Base-by-base conservation (phyloP, 2,329 filamentous ascomycete species). In the Diaporthe humulicola region DNA sequence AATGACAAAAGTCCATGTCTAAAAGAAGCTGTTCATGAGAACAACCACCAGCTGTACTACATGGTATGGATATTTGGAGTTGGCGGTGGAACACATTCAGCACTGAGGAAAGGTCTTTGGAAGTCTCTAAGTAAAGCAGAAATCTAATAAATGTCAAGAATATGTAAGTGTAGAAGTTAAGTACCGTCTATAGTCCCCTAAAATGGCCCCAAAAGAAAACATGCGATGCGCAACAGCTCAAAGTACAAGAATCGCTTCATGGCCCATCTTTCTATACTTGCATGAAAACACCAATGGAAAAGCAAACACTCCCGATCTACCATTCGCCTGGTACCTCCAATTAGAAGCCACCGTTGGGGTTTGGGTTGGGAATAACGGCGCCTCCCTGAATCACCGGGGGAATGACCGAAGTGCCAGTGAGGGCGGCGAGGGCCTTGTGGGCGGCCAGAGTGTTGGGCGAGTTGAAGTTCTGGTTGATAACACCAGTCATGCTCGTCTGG, bases 391-490 rank as follows among this genome's bases (percentile, higher is more conserved):
- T 74, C 4, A 76, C 66, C 4, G 78, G 71, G 25, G 84, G 84
- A 10, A 84, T 78, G 14, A 82, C 76, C 0, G 83, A 82, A 3
- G 76, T 73, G 8, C 73, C 78, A 17, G 82, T 83, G 19, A 73
- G 60, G 5, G 82, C 83, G 12, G 86, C 85, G 2, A 83, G 77
- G 22, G 80, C 79, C 78, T 81, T 82, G 80, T 86, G 83, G 33
- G 79, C 80, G 19, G 80, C 75, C 25, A 87, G 82, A 60, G 82
- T 87, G 75, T 83, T 82, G 75, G 80, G 78, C 36, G 81, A 77
- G 77, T 83, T 77, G n/a, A 86, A 85, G 79, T 84, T 82, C 80
- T 87, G 86, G 81, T 89, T 89, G 81, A 89, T 85, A 54, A 87
- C 84, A 19, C 85, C 87, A 4, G 84, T 83, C 87, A 89, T 89